phyloP scores from a whole-genome alignment of 176 grass and related monocot species.

The Juncus inflexus region DNA sequence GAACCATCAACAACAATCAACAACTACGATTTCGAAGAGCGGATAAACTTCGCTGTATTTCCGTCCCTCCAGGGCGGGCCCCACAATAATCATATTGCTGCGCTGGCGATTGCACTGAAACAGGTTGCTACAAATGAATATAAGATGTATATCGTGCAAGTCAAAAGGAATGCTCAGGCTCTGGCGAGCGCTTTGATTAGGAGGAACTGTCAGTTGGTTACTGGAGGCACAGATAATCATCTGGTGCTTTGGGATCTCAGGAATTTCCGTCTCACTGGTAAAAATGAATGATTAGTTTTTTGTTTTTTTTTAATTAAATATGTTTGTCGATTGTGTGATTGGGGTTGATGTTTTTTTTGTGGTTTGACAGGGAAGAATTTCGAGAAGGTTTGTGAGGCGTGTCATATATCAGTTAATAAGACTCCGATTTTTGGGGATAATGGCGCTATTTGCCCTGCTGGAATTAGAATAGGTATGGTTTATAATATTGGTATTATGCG shows the following conservation, averaged over 20 bases:
- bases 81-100: slow-evolving; percentile 69
- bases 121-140: slow-evolving; percentile 54
- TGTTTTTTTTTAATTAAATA: background rate
- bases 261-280: slow-evolving; percentile 67
- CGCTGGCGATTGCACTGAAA: slow-evolving; percentile 59
- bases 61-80: slow-evolving; percentile 72
- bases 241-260: slow-evolving; percentile 75
- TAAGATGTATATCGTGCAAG: slow-evolving; percentile 62
- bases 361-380: slow-evolving; percentile 59
- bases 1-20: slow-evolving; percentile 10
- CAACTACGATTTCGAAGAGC: slow-evolving; percentile 62
- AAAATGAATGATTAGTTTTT: background rate
- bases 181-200: slow-evolving; percentile 50
- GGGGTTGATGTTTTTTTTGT: slow-evolving; percentile 14
- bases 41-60: slow-evolving; percentile 74
- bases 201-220: slow-evolving; percentile 61
- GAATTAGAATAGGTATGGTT: slow-evolving; percentile 64
- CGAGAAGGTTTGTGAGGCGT: slow-evolving; percentile 61
- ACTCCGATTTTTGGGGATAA: slow-evolving; percentile 61
- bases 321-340: background rate
- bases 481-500: background rate
- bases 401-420: slow-evolving; percentile 65
- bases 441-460: slow-evolving; percentile 50
- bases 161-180: slow-evolving; percentile 66
- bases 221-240: slow-evolving; percentile 74